Evolutionary conservation across 345 rosid species (phyloP), one percentile per base, ranked within the genome.

Genomic region (Odontarrhena argentea): DNA sequence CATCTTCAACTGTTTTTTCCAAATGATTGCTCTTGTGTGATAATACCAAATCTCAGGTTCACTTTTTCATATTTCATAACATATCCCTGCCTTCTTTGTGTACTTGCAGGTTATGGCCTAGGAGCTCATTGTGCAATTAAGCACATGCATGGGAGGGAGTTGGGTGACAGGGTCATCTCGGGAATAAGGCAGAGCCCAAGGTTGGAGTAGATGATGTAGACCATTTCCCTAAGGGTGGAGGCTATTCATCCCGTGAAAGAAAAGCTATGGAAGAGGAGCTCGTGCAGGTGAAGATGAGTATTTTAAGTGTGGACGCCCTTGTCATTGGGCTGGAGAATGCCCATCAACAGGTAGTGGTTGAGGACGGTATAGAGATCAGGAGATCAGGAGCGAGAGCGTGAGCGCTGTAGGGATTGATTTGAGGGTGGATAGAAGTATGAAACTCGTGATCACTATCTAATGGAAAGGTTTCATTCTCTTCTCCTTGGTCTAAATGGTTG

Each of bases 281-380:
- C 36, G 0, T 32, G 36, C 36, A 32, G 84, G 68, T 22, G 86
- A 82, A 67, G 94, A 87, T 65, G 94, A 85, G 59, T 90, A 97
- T 81, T 92, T 82, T 76, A 89, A 86, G 77, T 90, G 98, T 44
- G 97, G 98, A 55, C 85, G 91, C 32, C 70, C 58, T 10, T 97
- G 97, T 44, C 98, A 92, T 51, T 89, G 96, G 98, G 98, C 96
- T 46, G 81, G 98, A 35, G 96, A 90, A 49, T 92, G 98, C 76
- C 87, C 96, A 65, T 81, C 92, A 35, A 82, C 80, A 79, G 96
- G 78, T 76, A 78, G 88, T 65, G 85, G 81, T 46, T 82, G 86
- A 70, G 90, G 81, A 47, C 80, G 81, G 4, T 68, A 55, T 67
- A 86, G 86, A 11, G 80, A 82, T 57, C 60, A n/a, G n/a, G n/a